These are phyloP conservation scores for Saksenaea vasiformis DNA, from an alignment of 371 early-diverging fungal genomes.

Conservation along the genomic window DNA sequence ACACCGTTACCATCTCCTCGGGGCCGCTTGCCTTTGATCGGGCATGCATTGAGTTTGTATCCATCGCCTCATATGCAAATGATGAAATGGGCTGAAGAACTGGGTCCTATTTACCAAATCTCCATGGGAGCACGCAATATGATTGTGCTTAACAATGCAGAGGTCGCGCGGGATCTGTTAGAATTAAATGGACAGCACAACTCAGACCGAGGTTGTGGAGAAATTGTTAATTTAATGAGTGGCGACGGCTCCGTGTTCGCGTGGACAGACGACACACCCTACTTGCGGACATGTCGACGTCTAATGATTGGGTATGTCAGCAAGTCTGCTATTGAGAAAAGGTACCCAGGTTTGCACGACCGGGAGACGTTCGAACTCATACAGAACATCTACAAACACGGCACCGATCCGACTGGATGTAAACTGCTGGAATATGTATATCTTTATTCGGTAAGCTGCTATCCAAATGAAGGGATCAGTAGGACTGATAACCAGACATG, in stretches of 20 bases:
- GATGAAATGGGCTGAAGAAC: conserved; percentile 5
- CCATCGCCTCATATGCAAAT: conserved; percentile 4
- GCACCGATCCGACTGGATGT: neutral
- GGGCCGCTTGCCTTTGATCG: conserved; percentile 5
- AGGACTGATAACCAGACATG: too few relatives aligned
- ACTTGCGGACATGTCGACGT: conserved; percentile 7
- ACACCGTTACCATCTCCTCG: neutral
- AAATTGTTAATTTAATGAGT: neutral
- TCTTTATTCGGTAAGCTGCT: conserved; percentile 8
- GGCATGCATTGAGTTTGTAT: conserved; percentile 1
- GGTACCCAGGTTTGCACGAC: neutral
- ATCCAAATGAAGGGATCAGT: too few relatives aligned
- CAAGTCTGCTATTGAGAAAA: conserved; percentile 9
- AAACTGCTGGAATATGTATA: neutral
- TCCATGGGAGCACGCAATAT: neutral
- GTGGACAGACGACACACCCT: conserved; percentile 1
- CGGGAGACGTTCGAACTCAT: neutral
- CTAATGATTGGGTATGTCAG: neutral
- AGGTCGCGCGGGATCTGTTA: conserved; percentile 1
- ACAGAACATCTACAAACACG: neutral
- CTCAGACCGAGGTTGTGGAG: conserved; percentile 3
- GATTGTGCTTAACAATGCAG: conserved; percentile 1
- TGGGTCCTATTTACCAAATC: conserved; percentile 9
- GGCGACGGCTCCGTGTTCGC: conserved; percentile 5
- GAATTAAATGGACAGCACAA: conserved; percentile 7